Evolutionary conservation across 371 early-diverging fungal species (phyloP), one percentile per base, ranked within the genome.

Genomic region (Nematocida displodere): DNA sequence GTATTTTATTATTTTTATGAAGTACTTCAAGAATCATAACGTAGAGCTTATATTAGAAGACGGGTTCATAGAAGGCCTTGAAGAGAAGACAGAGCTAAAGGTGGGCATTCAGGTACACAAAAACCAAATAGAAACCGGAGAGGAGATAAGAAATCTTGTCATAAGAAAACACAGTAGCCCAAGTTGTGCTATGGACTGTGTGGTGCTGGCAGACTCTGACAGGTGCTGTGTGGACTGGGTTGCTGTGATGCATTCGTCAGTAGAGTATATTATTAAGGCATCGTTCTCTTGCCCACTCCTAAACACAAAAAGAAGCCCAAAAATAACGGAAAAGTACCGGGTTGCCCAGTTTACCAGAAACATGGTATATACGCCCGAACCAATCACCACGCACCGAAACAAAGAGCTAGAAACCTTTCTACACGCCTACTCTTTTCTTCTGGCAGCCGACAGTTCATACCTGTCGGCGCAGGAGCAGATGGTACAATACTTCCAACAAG

Each of bases 221-320:
- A 42, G 75, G 26, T 71, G 75, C 75, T 71, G 75, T 37, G 36
- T 61, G 28, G 75, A 71, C 50, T 71, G 75, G 75, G 62, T 61
- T 17, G 75, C 50, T 2, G 34, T 49, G 2, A 17, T n/a, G 39
- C 75, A 71, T 44, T 40, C 75, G 7, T 29, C 58, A 46, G 37
- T 24, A 20, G 48, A 58, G 20, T 55, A n/a, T 50, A 28, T 71
- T 4, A 20, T 71, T 17, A 71, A 71, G 34, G 22, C 26, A 0
- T 71, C 75, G 2, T 71, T 71, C 52, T 58, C 75, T 11, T 71
- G 75, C 7, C 75, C 75, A 15, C 36, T 71, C 17, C 42, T 71
- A 13, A 36, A 36, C n/a, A 31, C 37, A 15, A 63, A 39, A 20
- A 29, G 75, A 62, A 71, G 50, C 42, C 29, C 17, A 26, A 56